Base-by-base conservation (phyloP, 306 rosid genomes). In the Vigna mungo region DNA sequence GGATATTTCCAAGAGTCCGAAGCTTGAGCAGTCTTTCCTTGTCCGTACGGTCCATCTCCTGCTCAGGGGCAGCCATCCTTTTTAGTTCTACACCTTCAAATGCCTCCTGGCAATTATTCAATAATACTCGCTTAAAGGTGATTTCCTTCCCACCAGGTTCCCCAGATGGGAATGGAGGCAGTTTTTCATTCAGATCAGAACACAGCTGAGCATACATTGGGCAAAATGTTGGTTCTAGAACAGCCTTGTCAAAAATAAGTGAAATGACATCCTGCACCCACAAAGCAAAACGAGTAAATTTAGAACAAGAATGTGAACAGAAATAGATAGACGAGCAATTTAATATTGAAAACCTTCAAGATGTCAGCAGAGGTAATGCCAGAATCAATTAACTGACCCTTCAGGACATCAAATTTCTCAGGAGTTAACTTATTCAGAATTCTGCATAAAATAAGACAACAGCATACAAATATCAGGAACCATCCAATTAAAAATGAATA, bases 161-260 rank as follows among this genome's bases (percentile, higher is more conserved):
- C 16, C 88, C 92, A 16, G 97, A 86, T 25, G 97, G 96, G 76
- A 93, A 93, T 44, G 84, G 84, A 25, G 92, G 96, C 36, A 93
- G 91, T 86, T 85, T 90, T 74, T 74, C 87, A 81, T 89, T 82
- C 23, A 93, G 94, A 81, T 89, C 97, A 30, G 73, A 84, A 70
- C 97, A 93, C 72, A 93, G 81, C 49, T 48, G 89, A 32, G 97
- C 96, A 78, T 93, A 93, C 97, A 93, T 93, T 79, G 94, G 96
- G 80, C 97, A 93, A 86, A 93, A 93, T 56, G 97, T 93, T 3
- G 97, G 97, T 60, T 93, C 97, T 56, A 93, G 88, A 74, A 93
- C 92, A 55, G 97, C 96, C 83, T 93, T 93, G 18, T 93, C 97
- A 84, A 90, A 93, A 69, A 93, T 89, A 71, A 89, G 90, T 1